These are phyloP conservation scores for Suhomyces atakaporum DNA, from an alignment of 1,139 yeast species.

Conservation along the genomic window DNA sequence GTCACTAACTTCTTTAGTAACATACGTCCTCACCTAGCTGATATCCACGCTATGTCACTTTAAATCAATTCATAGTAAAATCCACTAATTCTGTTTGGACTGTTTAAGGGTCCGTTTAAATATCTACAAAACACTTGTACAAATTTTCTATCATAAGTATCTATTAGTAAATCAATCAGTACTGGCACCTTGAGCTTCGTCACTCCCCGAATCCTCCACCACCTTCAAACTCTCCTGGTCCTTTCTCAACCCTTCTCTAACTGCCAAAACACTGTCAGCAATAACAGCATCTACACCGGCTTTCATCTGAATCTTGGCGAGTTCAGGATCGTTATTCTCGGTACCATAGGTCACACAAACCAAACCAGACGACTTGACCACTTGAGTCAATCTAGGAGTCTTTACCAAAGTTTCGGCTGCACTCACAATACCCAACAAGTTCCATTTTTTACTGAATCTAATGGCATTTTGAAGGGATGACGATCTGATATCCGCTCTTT, in stretches of 20 bases:
- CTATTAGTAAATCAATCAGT: too few relatives aligned
- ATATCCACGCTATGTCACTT: too few relatives aligned
- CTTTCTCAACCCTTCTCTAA: conserved; percentile 73
- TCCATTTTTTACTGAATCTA: conserved; percentile 90
- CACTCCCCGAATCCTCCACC: conserved; percentile 15
- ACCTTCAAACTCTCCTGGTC: conserved; percentile 21
- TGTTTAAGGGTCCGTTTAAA: too few relatives aligned
- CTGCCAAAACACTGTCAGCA: conserved; percentile 92
- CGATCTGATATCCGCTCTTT: conserved; percentile 89
- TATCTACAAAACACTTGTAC: too few relatives aligned
- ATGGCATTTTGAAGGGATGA: conserved; percentile 88
- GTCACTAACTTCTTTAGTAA: too few relatives aligned
- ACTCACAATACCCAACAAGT: conserved; percentile 86
- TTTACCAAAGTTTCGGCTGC: conserved; percentile 83
- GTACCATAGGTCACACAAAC: conserved; percentile 94
- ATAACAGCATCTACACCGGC: conserved; percentile 98
- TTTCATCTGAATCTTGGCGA: conserved; percentile 82
- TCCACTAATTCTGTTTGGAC: too few relatives aligned
- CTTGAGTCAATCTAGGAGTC: conserved; percentile 87
- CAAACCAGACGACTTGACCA: conserved; percentile 84
- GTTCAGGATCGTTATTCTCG: conserved; percentile 80
- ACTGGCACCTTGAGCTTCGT: conserved; percentile 2
- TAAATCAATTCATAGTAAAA: too few relatives aligned
- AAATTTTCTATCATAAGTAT: too few relatives aligned
- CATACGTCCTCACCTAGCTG: too few relatives aligned